Evolutionary conservation across 1,284 basidiomycete genomes (phyloP), one percentile per base, ranked within the genome.

Genomic region (Inonotus obliquus): DNA sequence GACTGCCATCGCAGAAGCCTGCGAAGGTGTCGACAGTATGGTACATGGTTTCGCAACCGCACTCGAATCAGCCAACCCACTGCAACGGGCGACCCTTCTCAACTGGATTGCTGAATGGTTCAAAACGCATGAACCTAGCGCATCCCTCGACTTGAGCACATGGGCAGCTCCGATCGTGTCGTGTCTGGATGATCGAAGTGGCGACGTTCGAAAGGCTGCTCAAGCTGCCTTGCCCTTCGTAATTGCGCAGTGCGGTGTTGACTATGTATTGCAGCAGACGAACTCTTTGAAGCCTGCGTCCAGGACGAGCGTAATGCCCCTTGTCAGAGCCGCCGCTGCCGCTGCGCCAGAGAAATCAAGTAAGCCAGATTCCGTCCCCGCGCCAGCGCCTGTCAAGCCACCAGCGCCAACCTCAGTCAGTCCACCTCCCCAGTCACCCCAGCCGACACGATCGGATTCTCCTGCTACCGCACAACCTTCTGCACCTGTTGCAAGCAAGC

Each of bases 201-300:
- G 83, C 5, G 96, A 99, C 67, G 92, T 99, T 5, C 86, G 97
- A 63, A 98, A 98, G 74, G 88, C 86, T 10, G 94, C 96, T 0
- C 89, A 92, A 65, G 86, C 87, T 1, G 74, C 96, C 21, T 75
- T 99, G 21, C 94, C 95, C 0, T 78, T 79, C 54, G 77, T 99
- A 57, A 88, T 99, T 54, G 76, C 81, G 9, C 86, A 78, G 54
- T 86, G 86, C 23, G 95, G 97, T 1, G 94, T 86, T 71, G 92
- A 96, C 67, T 86, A 84, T 68, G 89, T 99, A 53, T 79, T 97
- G 77, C 89, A 92, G 53, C 89, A 95, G 73, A 91, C 94, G 2
- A 87, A 82, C 63, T 84, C 86, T 1, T 79, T 99, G 64, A 99
- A 99, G 73, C 89, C 96, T 17, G 97, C 97, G 0, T 97, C 96